Percentiles rank a stretch among this genome's conserved stretches.
These are phyloP conservation scores for Alloascoidea hylecoeti DNA, from an alignment of 805 yeast genomes.

Conservation along the genomic window DNA sequence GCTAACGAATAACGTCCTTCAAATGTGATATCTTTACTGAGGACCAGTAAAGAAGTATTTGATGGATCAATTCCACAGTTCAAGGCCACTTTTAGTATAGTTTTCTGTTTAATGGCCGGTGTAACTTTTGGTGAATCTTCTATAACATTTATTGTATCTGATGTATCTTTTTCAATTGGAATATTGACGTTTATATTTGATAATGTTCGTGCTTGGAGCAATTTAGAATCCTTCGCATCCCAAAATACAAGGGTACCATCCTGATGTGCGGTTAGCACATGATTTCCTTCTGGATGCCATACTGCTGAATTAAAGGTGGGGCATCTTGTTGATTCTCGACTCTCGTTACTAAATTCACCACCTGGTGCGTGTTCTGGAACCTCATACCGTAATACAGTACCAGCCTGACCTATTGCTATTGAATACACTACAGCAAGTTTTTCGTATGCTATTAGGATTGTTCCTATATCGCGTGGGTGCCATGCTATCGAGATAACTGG, in stretches of 20 bases:
- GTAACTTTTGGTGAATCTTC: slow-evolving; percentile 7
- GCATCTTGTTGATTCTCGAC: slow-evolving; percentile 13
- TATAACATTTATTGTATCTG: slow-evolving; percentile 9
- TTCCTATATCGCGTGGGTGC: slow-evolving; percentile 85
- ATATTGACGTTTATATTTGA: slow-evolving; percentile 43
- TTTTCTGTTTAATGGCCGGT: slow-evolving; percentile 13
- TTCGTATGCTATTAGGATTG: slow-evolving; percentile 59
- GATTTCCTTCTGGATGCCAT: slow-evolving; percentile 92
- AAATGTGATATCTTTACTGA: neutral
- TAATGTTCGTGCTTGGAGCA: slow-evolving; percentile 48
- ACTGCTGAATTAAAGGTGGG: slow-evolving; percentile 37
- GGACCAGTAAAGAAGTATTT: slow-evolving; percentile 39
- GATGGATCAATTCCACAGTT: slow-evolving; percentile 59
- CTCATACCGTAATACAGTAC: slow-evolving; percentile 48
- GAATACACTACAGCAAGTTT: slow-evolving; percentile 60
- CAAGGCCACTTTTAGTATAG: slow-evolving; percentile 44
- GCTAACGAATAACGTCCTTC: slow-evolving; percentile 19
- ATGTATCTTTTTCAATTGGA: slow-evolving; percentile 14
- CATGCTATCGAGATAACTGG: slow-evolving; percentile 57
- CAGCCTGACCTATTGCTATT: slow-evolving; percentile 36
- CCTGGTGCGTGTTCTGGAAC: slow-evolving; percentile 62
- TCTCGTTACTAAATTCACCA: slow-evolving; percentile 27
- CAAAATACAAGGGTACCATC: slow-evolving; percentile 85
- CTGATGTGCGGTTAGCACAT: slow-evolving; percentile 61
- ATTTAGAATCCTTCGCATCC: slow-evolving; percentile 41